Conservation (phyloP, 805 yeast species). For the Candida tammaniensis region DNA sequence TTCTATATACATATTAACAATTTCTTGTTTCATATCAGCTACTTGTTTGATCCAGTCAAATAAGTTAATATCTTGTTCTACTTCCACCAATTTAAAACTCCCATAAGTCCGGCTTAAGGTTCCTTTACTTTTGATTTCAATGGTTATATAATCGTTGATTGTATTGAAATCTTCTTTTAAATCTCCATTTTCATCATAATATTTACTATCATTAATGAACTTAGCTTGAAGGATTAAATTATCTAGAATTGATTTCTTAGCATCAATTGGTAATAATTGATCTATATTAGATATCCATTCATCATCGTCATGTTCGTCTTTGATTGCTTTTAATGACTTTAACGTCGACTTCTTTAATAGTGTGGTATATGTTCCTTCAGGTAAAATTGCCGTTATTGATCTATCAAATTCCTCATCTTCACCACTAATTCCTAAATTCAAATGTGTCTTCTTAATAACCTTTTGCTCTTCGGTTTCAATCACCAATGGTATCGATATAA, state of each 20-base stretch:
- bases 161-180: conserved; percentile 23
- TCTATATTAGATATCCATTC: conserved; percentile 19
- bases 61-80: conserved; percentile 13
- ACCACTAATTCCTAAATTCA: conserved; percentile 7
- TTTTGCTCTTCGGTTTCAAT: conserved; percentile 10
- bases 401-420: no score
- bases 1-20: neutral
- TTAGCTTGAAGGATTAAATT: conserved; percentile 10
- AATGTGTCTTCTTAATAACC: conserved; percentile 7
- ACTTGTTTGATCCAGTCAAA: conserved; percentile 8
- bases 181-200: conserved; percentile 21
- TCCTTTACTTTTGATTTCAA: conserved; percentile 21
- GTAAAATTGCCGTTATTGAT: conserved; percentile 8
- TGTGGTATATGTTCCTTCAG: conserved; percentile 10
- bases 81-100: conserved; percentile 16
- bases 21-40: conserved; percentile 6
- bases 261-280: conserved; percentile 17
- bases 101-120: conserved; percentile 27
- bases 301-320: conserved; percentile 4
- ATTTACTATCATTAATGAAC: conserved; percentile 22
- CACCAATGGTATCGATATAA: conserved; percentile 8
- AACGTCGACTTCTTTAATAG: neutral
- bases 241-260: conserved; percentile 5
- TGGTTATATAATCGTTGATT: conserved; percentile 16
- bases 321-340: conserved; percentile 1